These are phyloP conservation scores for Linnemannia elongata DNA, from an alignment of 192 early-diverging fungal species.

Conservation along the genomic window DNA sequence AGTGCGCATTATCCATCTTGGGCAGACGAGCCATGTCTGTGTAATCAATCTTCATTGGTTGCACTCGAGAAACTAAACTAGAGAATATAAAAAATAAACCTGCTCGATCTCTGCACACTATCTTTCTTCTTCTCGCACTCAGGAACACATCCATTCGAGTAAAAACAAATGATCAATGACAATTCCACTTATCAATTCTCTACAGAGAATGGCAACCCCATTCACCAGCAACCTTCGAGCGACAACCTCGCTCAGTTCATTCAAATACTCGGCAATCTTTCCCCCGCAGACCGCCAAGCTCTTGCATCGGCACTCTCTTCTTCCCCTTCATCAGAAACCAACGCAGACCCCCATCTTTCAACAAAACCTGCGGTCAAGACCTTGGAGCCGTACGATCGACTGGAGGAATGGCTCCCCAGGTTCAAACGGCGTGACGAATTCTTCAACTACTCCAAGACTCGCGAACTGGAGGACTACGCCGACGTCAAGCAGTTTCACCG, in stretches of 20 bases:
- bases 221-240: not conserved
- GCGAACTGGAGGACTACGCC: constrained; percentile 2
- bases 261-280: not conserved
- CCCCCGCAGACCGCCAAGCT: not conserved
- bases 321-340: not conserved
- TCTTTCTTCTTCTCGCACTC: too few species aligned
- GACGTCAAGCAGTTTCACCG: constrained; percentile 9
- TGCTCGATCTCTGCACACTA: too few species aligned
- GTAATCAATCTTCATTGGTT: too few species aligned
- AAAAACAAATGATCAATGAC: not conserved
- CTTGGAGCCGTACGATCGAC: too few species aligned
- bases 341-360: not conserved
- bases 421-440: too few species aligned
- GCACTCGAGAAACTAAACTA: too few species aligned
- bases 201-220: not conserved
- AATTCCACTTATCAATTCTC: not conserved
- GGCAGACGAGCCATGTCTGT: too few species aligned
- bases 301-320: not conserved
- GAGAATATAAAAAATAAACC: too few species aligned
- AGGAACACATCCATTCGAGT: not conserved
- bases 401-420: too few species aligned
- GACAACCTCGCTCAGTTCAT: not conserved
- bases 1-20: too few species aligned
- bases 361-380: too few species aligned
- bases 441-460: not conserved